Evolutionary conservation across 805 yeast genomes (phyloP).

Genomic region (Candida ortonii): DNA sequence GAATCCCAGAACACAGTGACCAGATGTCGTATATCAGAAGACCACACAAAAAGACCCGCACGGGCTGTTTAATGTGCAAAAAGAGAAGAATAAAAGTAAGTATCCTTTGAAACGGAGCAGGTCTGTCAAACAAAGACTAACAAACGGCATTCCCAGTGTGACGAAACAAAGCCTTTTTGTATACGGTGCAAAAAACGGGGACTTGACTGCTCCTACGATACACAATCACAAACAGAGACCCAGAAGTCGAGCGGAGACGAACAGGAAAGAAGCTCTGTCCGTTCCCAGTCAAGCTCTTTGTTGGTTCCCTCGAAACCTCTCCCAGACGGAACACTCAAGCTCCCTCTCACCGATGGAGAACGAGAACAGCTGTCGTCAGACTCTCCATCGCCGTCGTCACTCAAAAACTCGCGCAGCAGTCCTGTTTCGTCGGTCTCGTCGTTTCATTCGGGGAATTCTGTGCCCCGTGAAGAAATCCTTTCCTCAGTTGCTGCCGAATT

Average conservation of each 20-base stretch:
- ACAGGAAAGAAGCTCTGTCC: no score
- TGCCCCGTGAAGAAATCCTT: no score
- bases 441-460: slow-evolving; percentile 1
- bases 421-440: slow-evolving; percentile 13
- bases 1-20: no score
- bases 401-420: slow-evolving; percentile 2
- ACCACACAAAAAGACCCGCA: slow-evolving; percentile 26
- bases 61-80: slow-evolving; percentile 26
- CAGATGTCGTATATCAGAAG: slow-evolving; percentile 22
- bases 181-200: slow-evolving; percentile 23
- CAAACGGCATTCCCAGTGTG: slow-evolving; percentile 18
- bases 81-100: slow-evolving; percentile 26
- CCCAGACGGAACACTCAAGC: no score
- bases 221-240: background rate
- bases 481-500: no score
- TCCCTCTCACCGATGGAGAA: no score
- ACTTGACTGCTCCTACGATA: slow-evolving; percentile 16
- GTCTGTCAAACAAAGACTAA: slow-evolving; percentile 1
- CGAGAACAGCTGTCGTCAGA: no score
- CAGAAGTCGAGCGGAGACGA: no score
- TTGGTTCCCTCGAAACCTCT: no score
- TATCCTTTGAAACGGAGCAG: background rate
- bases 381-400: slow-evolving; percentile 2
- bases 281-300: no score
- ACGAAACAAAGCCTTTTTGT: slow-evolving; percentile 24